A percentile compares a stretch with the other conserved stretches of the same genome.
These are phyloP conservation scores for Diutina neorugosa DNA, from an alignment of 1,139 yeast species.

Conservation along the genomic window DNA sequence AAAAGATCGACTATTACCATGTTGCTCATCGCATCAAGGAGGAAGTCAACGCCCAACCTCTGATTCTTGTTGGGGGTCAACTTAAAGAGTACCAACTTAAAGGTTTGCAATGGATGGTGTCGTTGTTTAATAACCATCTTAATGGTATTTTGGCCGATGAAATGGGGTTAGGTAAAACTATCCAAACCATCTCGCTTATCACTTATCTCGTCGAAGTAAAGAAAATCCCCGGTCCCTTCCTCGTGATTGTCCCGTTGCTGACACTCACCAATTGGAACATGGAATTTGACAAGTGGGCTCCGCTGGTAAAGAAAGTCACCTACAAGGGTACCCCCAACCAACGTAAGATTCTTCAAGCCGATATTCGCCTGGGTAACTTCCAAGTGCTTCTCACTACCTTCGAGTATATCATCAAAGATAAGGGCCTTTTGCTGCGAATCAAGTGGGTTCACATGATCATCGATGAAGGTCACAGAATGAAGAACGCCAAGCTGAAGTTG, in stretches of 20 bases:
- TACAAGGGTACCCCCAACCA: conserved; percentile 68
- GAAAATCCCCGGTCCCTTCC: conserved; percentile 54
- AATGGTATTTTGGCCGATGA: conserved; percentile 94
- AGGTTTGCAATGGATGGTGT: conserved; percentile 98
- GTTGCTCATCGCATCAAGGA: conserved; percentile 71
- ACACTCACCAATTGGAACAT: conserved; percentile 78
- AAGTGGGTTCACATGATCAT: conserved; percentile 82
- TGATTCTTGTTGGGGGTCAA: conserved; percentile 69
- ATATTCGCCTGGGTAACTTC: conserved; percentile 53
- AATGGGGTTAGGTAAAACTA: conserved; percentile 86
- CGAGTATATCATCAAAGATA: conserved; percentile 68
- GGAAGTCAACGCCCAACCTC: conserved; percentile 51
- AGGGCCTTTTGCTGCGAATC: conserved; percentile 51
- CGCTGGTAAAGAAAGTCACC: conserved; percentile 51
- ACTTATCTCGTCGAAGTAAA: conserved; percentile 65
- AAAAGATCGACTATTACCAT: conserved; percentile 61
- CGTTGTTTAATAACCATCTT: conserved; percentile 80
- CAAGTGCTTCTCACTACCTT: conserved; percentile 70
- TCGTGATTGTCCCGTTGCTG: conserved; percentile 75
- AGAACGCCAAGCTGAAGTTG: conserved; percentile 63
- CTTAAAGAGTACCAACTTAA: conserved; percentile 87
- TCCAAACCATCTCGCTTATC: conserved; percentile 69
- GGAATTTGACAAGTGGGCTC: conserved; percentile 86
- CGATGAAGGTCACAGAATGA: conserved; percentile 87
- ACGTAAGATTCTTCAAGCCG: conserved; percentile 53